These are phyloP conservation scores for Trichoderma citrinoviride DNA, from an alignment of 2,329 filamentous ascomycete species.

Conservation along the genomic window DNA sequence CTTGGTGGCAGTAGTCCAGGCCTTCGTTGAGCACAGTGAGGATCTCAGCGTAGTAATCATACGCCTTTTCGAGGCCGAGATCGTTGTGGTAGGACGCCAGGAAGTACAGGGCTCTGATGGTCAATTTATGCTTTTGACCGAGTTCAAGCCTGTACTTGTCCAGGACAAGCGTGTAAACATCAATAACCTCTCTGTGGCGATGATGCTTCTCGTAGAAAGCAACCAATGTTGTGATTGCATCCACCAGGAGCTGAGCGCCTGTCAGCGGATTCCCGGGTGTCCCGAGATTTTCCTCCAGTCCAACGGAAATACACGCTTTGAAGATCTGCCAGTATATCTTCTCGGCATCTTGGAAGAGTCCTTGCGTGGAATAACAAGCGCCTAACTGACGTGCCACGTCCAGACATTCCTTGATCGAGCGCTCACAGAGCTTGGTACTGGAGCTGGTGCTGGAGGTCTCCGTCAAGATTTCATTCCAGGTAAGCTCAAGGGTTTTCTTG, in stretches of 20 bases:
- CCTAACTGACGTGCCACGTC: not conserved
- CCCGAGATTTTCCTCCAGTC: not conserved
- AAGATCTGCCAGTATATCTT: not conserved
- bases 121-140: not conserved
- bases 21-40: not conserved
- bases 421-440: not conserved
- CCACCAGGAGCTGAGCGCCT: slow-evolving; percentile 26
- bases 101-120: not conserved
- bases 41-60: not conserved
- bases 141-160: slow-evolving; percentile 33
- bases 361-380: not conserved
- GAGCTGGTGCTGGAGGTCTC: no score
- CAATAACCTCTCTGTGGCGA: slow-evolving; percentile 39
- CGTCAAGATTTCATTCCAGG: slow-evolving; percentile 33
- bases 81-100: not conserved
- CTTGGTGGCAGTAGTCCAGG: not conserved
- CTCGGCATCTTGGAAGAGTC: not conserved
- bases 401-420: not conserved
- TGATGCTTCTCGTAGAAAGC: slow-evolving; percentile 37
- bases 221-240: slow-evolving; percentile 33
- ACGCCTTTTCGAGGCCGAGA: not conserved
- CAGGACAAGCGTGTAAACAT: slow-evolving; percentile 36
- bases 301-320: not conserved
- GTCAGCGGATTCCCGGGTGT: not conserved
- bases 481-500: slow-evolving; percentile 38